Conservation (phyloP, 176 grass and related monocot species). For the Eragrostis curvula region DNA sequence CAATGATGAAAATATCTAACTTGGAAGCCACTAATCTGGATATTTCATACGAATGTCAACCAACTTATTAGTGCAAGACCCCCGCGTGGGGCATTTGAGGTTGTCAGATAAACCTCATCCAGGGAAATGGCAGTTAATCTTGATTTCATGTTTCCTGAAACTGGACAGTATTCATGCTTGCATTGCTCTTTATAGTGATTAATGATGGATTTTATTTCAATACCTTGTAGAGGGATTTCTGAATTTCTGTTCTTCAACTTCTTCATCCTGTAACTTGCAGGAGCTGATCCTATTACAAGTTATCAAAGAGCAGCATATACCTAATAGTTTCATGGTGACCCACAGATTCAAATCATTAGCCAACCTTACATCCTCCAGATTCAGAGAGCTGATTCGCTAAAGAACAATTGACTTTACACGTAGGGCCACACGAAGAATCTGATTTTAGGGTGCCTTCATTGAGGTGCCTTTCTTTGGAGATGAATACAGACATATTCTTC, state of each 20-base stretch:
- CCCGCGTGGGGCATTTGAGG: slow-evolving; percentile 45
- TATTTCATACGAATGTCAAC: slow-evolving; percentile 28
- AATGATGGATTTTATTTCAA: neutral
- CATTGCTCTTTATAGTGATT: neutral
- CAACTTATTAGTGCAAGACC: slow-evolving; percentile 33
- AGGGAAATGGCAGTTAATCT: slow-evolving; percentile 45
- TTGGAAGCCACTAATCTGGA: neutral
- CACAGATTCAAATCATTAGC: slow-evolving; percentile 9
- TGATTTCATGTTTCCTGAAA: slow-evolving; percentile 54
- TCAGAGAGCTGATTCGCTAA: slow-evolving; percentile 24
- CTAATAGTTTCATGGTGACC: slow-evolving; percentile 31
- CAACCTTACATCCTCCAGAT: slow-evolving; percentile 37
- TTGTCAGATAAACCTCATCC: slow-evolving; percentile 47
- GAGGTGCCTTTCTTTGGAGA: slow-evolving; percentile 11
- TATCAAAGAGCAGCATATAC: slow-evolving; percentile 32
- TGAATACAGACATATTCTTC: slow-evolving; percentile 34
- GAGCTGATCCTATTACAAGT: slow-evolving; percentile 9
- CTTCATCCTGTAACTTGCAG: slow-evolving; percentile 24
- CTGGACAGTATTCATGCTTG: slow-evolving; percentile 16
- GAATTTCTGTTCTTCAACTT: neutral
- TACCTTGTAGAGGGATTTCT: neutral
- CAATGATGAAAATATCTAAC: neutral
- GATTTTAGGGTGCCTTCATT: slow-evolving; percentile 37
- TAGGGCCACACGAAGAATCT: slow-evolving; percentile 36
- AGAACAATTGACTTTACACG: slow-evolving; percentile 20